A percentile compares a stretch with the other conserved stretches of the same genome.
Evolutionary conservation across 345 rosid species (phyloP).

Genomic region (Ceriops decandra): DNA sequence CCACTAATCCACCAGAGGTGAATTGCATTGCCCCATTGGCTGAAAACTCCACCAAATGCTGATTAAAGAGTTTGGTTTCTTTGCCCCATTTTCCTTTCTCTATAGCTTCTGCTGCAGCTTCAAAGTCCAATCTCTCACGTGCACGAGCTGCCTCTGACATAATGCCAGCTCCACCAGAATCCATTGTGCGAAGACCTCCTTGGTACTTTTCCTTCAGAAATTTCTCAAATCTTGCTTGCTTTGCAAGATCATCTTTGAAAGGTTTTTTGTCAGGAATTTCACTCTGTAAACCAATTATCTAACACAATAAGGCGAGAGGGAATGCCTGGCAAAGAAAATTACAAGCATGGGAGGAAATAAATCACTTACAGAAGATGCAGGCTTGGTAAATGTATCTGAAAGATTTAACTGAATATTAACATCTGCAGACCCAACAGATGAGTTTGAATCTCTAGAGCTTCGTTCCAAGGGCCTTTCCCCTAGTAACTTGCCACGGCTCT

Average conservation of each 20-base stretch:
- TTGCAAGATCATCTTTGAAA: slow-evolving; percentile 74
- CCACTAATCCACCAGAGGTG: slow-evolving; percentile 79
- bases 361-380: slow-evolving; percentile 64
- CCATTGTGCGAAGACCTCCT: slow-evolving; percentile 81
- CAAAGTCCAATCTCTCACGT: slow-evolving; percentile 90
- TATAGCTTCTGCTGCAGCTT: slow-evolving; percentile 89
- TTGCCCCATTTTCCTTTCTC: slow-evolving; percentile 61
- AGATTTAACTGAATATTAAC: slow-evolving; percentile 62
- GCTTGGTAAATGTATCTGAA: slow-evolving; percentile 76
- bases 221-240: slow-evolving; percentile 90
- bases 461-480: slow-evolving; percentile 88
- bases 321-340: background rate
- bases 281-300: slow-evolving; percentile 32
- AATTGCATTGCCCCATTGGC: slow-evolving; percentile 63
- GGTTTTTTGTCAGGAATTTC: slow-evolving; percentile 67
- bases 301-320: slow-evolving; percentile 12
- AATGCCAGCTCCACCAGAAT: slow-evolving; percentile 42
- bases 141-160: slow-evolving; percentile 96
- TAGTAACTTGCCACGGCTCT: slow-evolving; percentile 73
- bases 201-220: slow-evolving; percentile 85
- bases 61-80: slow-evolving; percentile 38
- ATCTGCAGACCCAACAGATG: slow-evolving; percentile 46
- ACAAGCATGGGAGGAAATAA: slow-evolving; percentile 13
- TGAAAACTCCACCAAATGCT: slow-evolving; percentile 43
- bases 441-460: slow-evolving; percentile 47